Base-by-base conservation (phyloP, 177 flowering plant species). In the Vitis hybrid region DNA sequence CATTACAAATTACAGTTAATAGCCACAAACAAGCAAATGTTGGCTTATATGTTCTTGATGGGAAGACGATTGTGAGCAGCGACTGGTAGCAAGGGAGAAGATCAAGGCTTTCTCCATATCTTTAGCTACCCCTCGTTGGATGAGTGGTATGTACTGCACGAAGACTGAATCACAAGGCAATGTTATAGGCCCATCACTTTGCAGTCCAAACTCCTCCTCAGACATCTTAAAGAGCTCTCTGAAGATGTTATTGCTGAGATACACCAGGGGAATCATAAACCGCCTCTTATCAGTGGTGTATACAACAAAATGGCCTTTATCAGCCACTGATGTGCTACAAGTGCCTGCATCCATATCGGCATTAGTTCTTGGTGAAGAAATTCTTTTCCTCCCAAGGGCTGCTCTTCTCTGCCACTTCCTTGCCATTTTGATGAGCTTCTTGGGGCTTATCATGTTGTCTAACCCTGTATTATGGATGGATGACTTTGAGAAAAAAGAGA, bases 361-460 rank as follows among this genome's bases (percentile, higher is more conserved):
- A 15, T 54, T 2, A 12, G 44, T 18, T 58, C 24, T 68, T 47
- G 68, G 65, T 11, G 24, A 33, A 11, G 73, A 55, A 18, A 76
- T 33, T 57, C 65, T 65, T 51, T 52, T 72, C 55, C 69, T 76
- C 19, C 52, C 31, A 3, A 62, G 14, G 52, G 75, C 71, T 18
- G 72, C 72, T 17, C 67, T 6, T 51, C 60, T 68, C 54, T 47
- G 68, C 79, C 79, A 76, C 60, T 76, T 67, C 66, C 66, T 72
- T 52, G 72, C 79, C 65, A 72, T 62, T 19, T 50, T 63, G 61
- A 72, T 68, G 53, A 76, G 71, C 56, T 66, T 72, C 72, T 57
- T 72, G 15, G 65, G 47, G 47, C 8, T 38, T 38, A 38, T 38
- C 47, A 38, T 38, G 47, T 5, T 38, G 1, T 38, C 4, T 3